Base-by-base conservation (phyloP, 2,329 filamentous ascomycete species). In the Aureobasidium sp. region DNA sequence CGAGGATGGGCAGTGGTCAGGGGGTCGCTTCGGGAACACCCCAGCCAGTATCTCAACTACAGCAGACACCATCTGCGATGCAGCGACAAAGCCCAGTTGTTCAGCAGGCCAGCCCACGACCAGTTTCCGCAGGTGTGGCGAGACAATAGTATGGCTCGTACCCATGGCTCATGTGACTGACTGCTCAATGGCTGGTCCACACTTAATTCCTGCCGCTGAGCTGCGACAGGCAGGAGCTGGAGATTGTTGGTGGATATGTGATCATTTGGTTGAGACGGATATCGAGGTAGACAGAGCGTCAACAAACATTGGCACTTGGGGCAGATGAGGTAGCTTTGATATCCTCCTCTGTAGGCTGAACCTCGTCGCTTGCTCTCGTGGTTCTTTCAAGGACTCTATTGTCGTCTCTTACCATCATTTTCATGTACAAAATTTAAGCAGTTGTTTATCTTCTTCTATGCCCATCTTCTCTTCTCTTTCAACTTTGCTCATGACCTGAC, bases 81-180 rank as follows among this genome's bases (percentile, higher is more conserved):
- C 70, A 69, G 65, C 70, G 69, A 57, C 70, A 70, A 11, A 66
- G 67, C n/a, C 66, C 69, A 31, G 61, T 64, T 37, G 60, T 66
- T 29, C 57, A 66, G 51, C 70, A 73, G 58, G 68, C 68, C 22
- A 72, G 70, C 61, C 70, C 71, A 22, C 66, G 70, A 47, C 69
- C 67, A 22, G 65, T 72, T 62, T 70, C 71, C 62, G 67, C 71
- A 20, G 67, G 65, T 41, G 67, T 72, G 66, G 70, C 70, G 53
- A 66, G 68, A 62, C 51, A 39, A 25, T 51, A 53, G 39, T 53
- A 22, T 62, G 29, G 74, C 63, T 53, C 66, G 63, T 48, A 37
- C 22, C 11, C 12, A 29, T 15, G 4, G 29, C 31, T 56, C 25
- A 44, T 15, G 41, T 44, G 15, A 27, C 3, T 12, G 6, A 9